phyloP scores from a whole-genome alignment of 208 protist genomes.

The Crithidia fasciculata region DNA sequence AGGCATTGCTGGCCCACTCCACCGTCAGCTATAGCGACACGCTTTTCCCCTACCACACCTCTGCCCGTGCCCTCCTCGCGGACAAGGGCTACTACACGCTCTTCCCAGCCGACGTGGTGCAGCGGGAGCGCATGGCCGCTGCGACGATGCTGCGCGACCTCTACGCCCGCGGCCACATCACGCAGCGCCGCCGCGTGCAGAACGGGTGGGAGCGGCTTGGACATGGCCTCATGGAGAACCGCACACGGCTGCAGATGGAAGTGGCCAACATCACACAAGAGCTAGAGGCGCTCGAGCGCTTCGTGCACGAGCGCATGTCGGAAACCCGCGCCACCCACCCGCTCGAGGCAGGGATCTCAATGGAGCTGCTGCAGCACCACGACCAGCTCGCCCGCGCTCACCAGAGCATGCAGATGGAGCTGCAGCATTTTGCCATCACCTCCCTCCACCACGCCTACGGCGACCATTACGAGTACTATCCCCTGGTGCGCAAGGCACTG shows the following conservation, averaged over 20 bases:
- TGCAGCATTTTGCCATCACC: conserved; percentile 43
- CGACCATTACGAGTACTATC: conserved; percentile 80
- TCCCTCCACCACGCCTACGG: conserved; percentile 54
- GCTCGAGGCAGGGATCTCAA: conserved; percentile 46
- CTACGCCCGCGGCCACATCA: conserved; percentile 39
- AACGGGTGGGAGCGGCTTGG: conserved; percentile 70
- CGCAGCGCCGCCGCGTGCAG: conserved; percentile 42
- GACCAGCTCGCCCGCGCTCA: conserved; percentile 24
- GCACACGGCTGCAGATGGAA: conserved; percentile 22
- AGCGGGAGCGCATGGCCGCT: conserved; percentile 31
- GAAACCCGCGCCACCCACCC: conserved; percentile 32
- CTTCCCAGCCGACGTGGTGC: conserved; percentile 42
- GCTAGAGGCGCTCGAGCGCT: conserved; percentile 29
- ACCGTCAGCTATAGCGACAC: conserved; percentile 26
- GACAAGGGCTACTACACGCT: conserved; percentile 64
- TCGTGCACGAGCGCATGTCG: conserved; percentile 40
- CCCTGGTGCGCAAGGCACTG: conserved; percentile 32
- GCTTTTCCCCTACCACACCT: conserved; percentile 46
- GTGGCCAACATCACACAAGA: conserved; percentile 32
- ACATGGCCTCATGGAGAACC: conserved; percentile 38
- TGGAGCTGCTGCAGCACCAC: conserved; percentile 40
- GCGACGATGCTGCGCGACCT: conserved; percentile 36
- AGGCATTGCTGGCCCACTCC: not conserved
- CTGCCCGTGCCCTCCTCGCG: conserved; percentile 53
- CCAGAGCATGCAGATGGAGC: conserved; percentile 23